Percentiles rank a stretch among this genome's conserved stretches.
Conservation (phyloP, 1,284 basidiomycete genomes). For the Ceratobasidium sp. region DNA sequence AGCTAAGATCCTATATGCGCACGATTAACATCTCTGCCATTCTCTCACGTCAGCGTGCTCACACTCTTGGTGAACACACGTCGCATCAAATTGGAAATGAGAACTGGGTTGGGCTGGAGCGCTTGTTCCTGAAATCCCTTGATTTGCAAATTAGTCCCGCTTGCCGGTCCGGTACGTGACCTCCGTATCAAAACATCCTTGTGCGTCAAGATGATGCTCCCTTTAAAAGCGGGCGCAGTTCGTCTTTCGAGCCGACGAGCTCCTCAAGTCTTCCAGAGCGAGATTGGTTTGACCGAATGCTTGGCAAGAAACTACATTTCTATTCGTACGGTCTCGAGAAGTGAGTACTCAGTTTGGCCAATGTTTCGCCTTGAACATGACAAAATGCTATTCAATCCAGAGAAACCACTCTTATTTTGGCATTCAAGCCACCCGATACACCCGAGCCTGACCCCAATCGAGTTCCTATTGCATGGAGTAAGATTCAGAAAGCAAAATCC, state of each 20-base stretch:
- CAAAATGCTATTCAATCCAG: neutral
- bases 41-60: too few species aligned
- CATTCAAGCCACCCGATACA: slow-evolving; percentile 7
- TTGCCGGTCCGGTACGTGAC: neutral
- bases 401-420: slow-evolving; percentile 4
- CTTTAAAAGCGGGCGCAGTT: too few species aligned
- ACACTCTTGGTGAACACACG: too few species aligned
- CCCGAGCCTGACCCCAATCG: neutral
- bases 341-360: neutral
- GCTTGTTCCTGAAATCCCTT: neutral
- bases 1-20: too few species aligned
- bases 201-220: neutral
- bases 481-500: neutral
- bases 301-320: slow-evolving; percentile 3
- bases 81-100: too few species aligned
- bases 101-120: too few species aligned
- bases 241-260: too few species aligned
- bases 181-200: neutral
- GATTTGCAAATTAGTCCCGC: too few species aligned
- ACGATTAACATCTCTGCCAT: too few species aligned
- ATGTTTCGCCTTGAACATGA: too few species aligned
- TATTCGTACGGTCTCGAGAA: slow-evolving; percentile 15
- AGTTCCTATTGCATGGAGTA: slow-evolving; percentile 25
- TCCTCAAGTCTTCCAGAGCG: too few species aligned
- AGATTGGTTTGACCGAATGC: neutral